Evolutionary conservation across 768 basidiomycete species (phyloP).

Genomic region (Hericium alpestre): DNA sequence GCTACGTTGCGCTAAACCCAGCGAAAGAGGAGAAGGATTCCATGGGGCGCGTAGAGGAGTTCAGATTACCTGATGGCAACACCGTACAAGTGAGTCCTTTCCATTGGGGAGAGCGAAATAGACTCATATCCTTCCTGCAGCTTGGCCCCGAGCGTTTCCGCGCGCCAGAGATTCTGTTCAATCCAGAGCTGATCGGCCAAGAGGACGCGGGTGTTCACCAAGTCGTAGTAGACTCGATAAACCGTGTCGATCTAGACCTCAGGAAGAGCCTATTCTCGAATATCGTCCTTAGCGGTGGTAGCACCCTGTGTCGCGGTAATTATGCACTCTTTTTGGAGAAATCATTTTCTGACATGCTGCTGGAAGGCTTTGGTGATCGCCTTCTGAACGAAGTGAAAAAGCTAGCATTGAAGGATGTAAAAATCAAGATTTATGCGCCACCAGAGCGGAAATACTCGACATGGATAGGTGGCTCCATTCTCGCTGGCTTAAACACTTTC

Average conservation of each 20-base stretch:
- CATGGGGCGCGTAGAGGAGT: slow-evolving; percentile 70
- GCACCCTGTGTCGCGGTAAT: slow-evolving; percentile 85
- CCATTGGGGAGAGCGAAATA: slow-evolving; percentile 5
- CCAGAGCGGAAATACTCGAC: slow-evolving; percentile 99
- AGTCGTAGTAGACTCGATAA: slow-evolving; percentile 97
- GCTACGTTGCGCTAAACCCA: slow-evolving; percentile 89
- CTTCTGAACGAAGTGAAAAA: slow-evolving; percentile 95
- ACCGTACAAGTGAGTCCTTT: slow-evolving; percentile 60
- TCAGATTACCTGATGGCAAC: slow-evolving; percentile 91
- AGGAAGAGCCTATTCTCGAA: slow-evolving; percentile 93
- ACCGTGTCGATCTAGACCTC: slow-evolving; percentile 90
- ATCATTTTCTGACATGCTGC: slow-evolving; percentile 14
- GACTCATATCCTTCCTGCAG: slow-evolving; percentile 28
- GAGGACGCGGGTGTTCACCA: slow-evolving; percentile 98
- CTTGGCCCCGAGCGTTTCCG: slow-evolving; percentile 91
- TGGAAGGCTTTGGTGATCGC: slow-evolving; percentile 82
- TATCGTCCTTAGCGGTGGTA: slow-evolving; percentile 93
- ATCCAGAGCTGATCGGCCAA: slow-evolving; percentile 90
- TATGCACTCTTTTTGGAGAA: slow-evolving; percentile 12
- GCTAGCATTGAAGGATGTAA: slow-evolving; percentile 87
- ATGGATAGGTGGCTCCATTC: slow-evolving; percentile 94
- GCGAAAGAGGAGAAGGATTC: slow-evolving; percentile 93
- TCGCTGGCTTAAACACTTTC: slow-evolving; percentile 93
- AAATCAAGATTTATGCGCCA: slow-evolving; percentile 98
- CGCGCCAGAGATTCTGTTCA: slow-evolving; percentile 95